Evolutionary conservation across 306 rosid species (phyloP), one percentile per base, ranked within the genome.

Genomic region (Lathyrus tuberosus): DNA sequence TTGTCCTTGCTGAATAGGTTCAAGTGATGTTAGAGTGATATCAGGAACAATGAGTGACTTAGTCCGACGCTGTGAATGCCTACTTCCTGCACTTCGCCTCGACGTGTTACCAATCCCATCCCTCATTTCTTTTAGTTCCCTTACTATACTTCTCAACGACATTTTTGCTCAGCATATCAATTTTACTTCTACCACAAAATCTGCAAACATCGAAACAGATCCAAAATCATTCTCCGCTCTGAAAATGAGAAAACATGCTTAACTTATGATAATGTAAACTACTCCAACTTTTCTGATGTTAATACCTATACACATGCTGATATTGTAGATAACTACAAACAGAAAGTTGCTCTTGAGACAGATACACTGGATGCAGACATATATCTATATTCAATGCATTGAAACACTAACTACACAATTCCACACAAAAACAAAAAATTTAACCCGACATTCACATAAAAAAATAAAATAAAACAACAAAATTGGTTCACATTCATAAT

Each of bases 1-100:
- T 62, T 74, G 82, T 13, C 90, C 87, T 44, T 80, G 89, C 69
- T 82, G 73, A 67, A 82, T 51, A 10, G 75, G 76, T 70, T 70
- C 78, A 60, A 61, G 31, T 10, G 65, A 54, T 40, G 84, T 59
- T 57, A 71, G 70, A 63, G 79, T 72, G 54, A 71, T 42, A 72
- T 88, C 96, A 11, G 96, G 96, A 75, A 83, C 96, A 62, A 91
- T 80, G 63, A 88, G 93, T 2, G 93, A 85, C 84, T 89, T 88
- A 0, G 87, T 52, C 57, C 85, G 58, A 67, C 87, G 43, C 26
- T 78, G 85, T 83, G 89, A 85, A 44, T 65, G 83, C 83, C 79
- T 86, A 67, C 85, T 46, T 28, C 79, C 92, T 6, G 76, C 82
- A 67, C 87, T 82, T 73, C 96, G 78, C 78, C 53, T 88, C 1